Base-by-base conservation (phyloP, 2,329 filamentous ascomycete species). In the Cladophialophora exuberans region DNA sequence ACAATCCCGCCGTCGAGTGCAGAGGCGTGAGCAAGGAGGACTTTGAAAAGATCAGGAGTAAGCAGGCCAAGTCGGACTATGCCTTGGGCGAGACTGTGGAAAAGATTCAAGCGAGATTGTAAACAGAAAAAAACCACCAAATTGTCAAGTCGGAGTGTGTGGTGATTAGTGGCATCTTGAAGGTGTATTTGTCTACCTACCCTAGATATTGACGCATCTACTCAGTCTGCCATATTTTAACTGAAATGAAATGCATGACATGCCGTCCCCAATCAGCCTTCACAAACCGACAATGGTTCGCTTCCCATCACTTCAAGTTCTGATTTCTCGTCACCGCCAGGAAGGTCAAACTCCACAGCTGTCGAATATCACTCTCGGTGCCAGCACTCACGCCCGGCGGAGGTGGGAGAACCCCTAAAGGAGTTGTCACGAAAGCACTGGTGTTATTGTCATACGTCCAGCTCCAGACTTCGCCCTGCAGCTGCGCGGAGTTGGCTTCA, bases 1-100 rank as follows among this genome's bases (percentile, higher is more conserved):
- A 97, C 68, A 97, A 97, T 70, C 93, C 93, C 13, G 93, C 93
- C 2, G 85, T 91, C 3, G 86, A 89, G 73, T 92, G 92, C 10
- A 90, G 86, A 77, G 90, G 90, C 0, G 93, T 96, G 72, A 96
- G 90, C 0, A 82, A 81, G 57, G 83, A 79, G 62, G 90, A 97
- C 76, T 81, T 80, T 9, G 87, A 86, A 56, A 76, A 76, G 42
- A 81, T 84, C 23, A 83, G 90, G 65, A 87, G 88, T 69, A 91
- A 86, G 77, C 86, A 81, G 72, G 82, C 78, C 65, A 71, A 70
- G 39, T 86, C 81, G 68, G 84, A 84, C 18, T 96, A 87, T 85
- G 92, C 92, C 43, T 65, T 96, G 75, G 83, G 86, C 66, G 89
- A 95, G 69, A 86, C 83, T 6, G 76, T 84, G 71, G 76, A 85